These are phyloP conservation scores for Setaria italica DNA, from an alignment of 202 grass and related monocot genomes.

Conservation along the genomic window DNA sequence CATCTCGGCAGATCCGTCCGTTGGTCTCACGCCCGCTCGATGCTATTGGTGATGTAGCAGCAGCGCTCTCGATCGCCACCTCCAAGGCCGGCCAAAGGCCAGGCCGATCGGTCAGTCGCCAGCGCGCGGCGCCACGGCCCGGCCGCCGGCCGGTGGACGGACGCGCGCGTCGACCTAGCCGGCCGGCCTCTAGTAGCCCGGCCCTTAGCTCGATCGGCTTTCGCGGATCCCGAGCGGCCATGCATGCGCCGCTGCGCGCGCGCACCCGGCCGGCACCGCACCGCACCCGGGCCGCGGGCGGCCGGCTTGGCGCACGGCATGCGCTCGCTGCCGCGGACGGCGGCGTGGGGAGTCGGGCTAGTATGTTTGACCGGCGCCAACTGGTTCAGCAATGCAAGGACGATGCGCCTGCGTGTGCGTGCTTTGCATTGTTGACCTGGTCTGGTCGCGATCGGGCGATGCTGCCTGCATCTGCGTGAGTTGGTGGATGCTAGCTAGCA, in stretches of 20 bases:
- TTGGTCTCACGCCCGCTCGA: background rate
- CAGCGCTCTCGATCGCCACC: background rate
- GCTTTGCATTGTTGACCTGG: background rate
- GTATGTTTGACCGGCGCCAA: slow-evolving; percentile 43
- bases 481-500: background rate
- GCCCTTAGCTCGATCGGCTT: background rate
- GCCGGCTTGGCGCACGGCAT: slow-evolving; percentile 40
- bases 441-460: background rate
- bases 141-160: slow-evolving; percentile 8
- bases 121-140: slow-evolving; percentile 24
- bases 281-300: background rate
- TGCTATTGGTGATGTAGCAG: background rate
- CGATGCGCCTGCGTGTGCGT: background rate
- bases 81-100: background rate
- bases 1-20: background rate
- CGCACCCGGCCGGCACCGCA: background rate
- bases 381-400: background rate
- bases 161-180: background rate
- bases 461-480: background rate
- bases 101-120: background rate
- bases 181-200: too few species aligned
- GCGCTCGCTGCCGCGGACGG: slow-evolving; percentile 31
- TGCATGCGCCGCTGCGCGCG: too few species aligned
- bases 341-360: slow-evolving; percentile 46
- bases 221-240: slow-evolving; percentile 50